A percentile compares a stretch with the other conserved stretches of the same genome.
Conservation (phyloP, 108 stramenopile genomes). For the Skeletonema costatum region DNA sequence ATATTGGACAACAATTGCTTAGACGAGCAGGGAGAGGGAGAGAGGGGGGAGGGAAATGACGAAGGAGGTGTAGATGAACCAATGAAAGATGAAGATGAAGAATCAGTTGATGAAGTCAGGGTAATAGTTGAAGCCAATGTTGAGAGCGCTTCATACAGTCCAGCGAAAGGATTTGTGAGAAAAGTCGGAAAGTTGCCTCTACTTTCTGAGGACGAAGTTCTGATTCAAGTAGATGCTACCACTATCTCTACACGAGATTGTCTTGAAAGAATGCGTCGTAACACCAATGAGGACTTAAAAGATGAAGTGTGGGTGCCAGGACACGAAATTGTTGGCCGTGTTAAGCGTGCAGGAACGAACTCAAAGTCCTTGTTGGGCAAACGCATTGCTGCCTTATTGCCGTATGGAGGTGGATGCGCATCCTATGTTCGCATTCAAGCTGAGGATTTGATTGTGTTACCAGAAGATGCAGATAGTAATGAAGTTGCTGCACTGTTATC, state of each 20-base stretch:
- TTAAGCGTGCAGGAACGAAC: not conserved
- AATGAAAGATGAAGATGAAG: too few relatives aligned
- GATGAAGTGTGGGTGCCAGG: not conserved
- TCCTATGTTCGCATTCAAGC: constrained; percentile 53
- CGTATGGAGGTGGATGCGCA: constrained; percentile 59
- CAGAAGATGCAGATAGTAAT: constrained; percentile 41
- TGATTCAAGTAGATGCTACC: constrained; percentile 1
- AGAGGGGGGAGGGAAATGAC: too few relatives aligned
- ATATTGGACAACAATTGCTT: too few relatives aligned
- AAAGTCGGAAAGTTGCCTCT: not conserved
- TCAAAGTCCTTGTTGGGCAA: constrained; percentile 9
- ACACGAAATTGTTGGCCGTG: not conserved
- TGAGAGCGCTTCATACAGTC: not conserved
- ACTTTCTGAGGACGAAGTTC: not conserved
- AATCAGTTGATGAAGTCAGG: too few relatives aligned
- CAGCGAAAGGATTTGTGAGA: not conserved
- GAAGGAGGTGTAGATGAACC: too few relatives aligned
- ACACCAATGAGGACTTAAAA: not conserved
- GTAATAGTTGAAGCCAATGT: too few relatives aligned
- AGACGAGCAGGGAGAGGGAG: too few relatives aligned
- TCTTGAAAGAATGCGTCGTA: not conserved
- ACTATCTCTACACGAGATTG: not conserved
- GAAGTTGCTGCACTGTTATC: constrained; percentile 60
- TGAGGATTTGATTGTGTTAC: constrained; percentile 55
- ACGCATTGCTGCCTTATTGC: constrained; percentile 58